Evolutionary conservation across 805 yeast species (phyloP), one percentile per base, ranked within the genome.

Genomic region (Suhomyces canberraensis): DNA sequence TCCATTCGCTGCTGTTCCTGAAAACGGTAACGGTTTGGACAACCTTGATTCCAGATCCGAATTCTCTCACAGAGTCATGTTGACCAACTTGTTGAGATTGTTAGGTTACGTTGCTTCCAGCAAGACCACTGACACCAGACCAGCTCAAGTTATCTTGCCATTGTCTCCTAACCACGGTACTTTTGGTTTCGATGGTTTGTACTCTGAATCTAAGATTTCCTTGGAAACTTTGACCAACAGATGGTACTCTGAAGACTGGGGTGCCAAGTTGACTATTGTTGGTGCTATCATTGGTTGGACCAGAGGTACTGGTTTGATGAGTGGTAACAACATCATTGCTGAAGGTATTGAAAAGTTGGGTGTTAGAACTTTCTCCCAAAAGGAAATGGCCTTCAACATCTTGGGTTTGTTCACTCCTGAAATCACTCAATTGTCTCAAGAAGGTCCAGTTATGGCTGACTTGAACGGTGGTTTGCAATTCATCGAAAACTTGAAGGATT

Each of bases 251-350:
- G 99, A 93, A 75, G 84, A 89, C 42, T 93, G 99, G 99, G 81
- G 84, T 31, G 72, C 84, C 48, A 93, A 86, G 72, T 80, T 93
- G 70, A 93, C 98, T 41, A 74, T 93, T 43, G 90, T 97, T 67
- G 99, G 99, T 75, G 97, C 98, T 31, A 78, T 93, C 50, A 93
- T 93, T 65, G 99, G 99, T 62, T 93, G 99, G 99, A 93, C 99
- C 47, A 87, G 99, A 77, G 99, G 99, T 67, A 93, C 99, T 42
- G 99, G 99, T 59, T 81, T 93, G 60, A 93, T 93, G 99, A 76
- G 89, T 57, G 97, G 83, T 52, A 93, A 93, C 77, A 93, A 93
- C 73, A 84, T 88, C 61, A 87, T 93, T 63, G 96, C 99, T 44
- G 96, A 90, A 70, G 97, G 97, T 51, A 86, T 93, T 58, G 99